Evolutionary conservation across 1,284 basidiomycete genomes (phyloP).

Genomic region (Uromyces viciae-fabae): DNA sequence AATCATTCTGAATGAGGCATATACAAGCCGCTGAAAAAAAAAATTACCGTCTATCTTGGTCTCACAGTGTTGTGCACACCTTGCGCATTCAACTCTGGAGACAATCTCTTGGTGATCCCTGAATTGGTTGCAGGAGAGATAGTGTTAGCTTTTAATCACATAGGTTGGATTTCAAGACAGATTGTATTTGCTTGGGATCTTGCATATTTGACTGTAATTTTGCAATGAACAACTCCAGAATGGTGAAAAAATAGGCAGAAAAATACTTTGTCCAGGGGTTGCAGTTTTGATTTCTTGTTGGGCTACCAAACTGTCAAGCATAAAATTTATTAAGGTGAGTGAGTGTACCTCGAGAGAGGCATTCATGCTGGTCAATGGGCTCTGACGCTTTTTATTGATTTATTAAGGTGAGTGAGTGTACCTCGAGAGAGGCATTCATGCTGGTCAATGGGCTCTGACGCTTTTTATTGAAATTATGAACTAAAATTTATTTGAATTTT

Average conservation of each 20-base stretch:
- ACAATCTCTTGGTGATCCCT: constrained; percentile 45
- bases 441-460: no score
- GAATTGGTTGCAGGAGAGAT: no score
- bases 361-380: no score
- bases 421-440: no score
- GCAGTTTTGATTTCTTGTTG: constrained; percentile 34
- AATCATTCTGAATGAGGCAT: neutral
- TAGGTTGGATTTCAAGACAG: no score
- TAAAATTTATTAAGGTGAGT: neutral
- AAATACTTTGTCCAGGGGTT: constrained; percentile 41
- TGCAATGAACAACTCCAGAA: constrained; percentile 40
- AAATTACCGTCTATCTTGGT: constrained; percentile 41
- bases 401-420: no score
- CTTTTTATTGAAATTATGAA: no score
- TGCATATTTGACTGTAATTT: constrained; percentile 22
- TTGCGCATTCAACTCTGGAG: constrained; percentile 33
- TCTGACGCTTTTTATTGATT: no score
- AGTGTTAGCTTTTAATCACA: neutral
- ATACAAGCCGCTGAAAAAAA: neutral
- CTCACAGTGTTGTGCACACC: constrained; percentile 38
- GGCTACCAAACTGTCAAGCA: constrained; percentile 1
- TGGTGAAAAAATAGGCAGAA: constrained; percentile 43
- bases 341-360: no score
- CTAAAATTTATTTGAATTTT: no score
- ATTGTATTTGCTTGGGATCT: neutral